phyloP scores from a whole-genome alignment of 257 asterid species.

The Salvia splendens region DNA sequence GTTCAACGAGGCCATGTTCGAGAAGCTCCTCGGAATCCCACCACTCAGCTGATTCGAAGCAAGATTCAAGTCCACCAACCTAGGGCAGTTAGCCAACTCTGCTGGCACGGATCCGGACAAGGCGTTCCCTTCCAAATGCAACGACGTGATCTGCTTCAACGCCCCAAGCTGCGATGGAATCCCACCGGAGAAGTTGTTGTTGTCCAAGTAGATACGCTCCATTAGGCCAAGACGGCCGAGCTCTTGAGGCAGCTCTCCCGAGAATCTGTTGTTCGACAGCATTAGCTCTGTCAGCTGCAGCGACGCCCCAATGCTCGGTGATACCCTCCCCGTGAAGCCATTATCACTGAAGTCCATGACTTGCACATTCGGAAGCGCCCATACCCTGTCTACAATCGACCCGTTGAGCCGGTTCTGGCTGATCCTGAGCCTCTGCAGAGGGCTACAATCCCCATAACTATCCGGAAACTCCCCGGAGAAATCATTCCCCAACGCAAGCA shows the following conservation, averaged over 20 bases:
- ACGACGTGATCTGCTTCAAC: slow-evolving; percentile 68
- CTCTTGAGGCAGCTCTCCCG: slow-evolving; percentile 70
- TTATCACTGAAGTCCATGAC: slow-evolving; percentile 81
- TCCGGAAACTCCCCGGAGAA: slow-evolving; percentile 76
- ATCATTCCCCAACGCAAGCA: slow-evolving; percentile 72
- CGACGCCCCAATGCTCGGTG: slow-evolving; percentile 50
- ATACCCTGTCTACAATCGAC: slow-evolving; percentile 53
- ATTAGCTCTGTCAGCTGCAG: slow-evolving; percentile 53
- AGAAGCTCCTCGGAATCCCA: slow-evolving; percentile 55
- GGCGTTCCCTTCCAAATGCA: slow-evolving; percentile 68
- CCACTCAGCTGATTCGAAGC: slow-evolving; percentile 68
- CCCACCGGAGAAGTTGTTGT: slow-evolving; percentile 59
- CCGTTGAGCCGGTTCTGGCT: slow-evolving; percentile 63
- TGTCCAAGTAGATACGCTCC: slow-evolving; percentile 65
- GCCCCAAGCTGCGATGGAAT: slow-evolving; percentile 66
- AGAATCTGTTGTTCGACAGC: slow-evolving; percentile 68
- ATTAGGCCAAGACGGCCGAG: slow-evolving; percentile 59
- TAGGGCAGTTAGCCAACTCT: slow-evolving; percentile 61
- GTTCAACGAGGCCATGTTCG: slow-evolving; percentile 68
- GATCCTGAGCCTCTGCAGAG: slow-evolving; percentile 67
- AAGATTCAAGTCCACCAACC: slow-evolving; percentile 73
- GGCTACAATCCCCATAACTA: slow-evolving; percentile 55
- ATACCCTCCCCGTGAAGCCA: slow-evolving; percentile 62
- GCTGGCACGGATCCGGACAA: slow-evolving; percentile 64
- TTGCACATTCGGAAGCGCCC: slow-evolving; percentile 68